Evolutionary conservation across 2,329 filamentous ascomycete species (phyloP).

Genomic region (Aspergillus sp.): DNA sequence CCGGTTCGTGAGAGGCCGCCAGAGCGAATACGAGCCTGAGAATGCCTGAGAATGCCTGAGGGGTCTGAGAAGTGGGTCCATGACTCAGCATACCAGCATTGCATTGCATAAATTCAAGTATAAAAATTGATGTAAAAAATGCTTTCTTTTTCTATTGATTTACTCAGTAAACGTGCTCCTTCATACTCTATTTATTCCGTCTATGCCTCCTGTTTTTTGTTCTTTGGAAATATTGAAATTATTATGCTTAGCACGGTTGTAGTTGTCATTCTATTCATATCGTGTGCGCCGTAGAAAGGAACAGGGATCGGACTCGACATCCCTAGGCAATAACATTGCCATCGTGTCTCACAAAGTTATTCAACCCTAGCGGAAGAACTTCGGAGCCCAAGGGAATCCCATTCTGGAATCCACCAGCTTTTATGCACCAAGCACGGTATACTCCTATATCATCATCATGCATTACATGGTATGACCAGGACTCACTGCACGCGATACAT

Average conservation of each 20-base stretch:
- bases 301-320: too few species aligned
- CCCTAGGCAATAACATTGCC: background rate
- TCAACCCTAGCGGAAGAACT: background rate
- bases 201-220: too few species aligned
- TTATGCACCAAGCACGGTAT: background rate
- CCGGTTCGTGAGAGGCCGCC: background rate
- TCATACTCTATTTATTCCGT: too few species aligned
- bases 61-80: background rate
- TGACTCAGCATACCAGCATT: background rate
- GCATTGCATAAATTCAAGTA: too few species aligned
- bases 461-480: background rate
- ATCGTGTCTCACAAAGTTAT: background rate
- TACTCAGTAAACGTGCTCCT: too few species aligned
- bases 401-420: background rate
- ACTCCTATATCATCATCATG: background rate
- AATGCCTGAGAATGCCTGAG: too few species aligned
- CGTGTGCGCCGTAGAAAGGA: background rate
- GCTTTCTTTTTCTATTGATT: too few species aligned
- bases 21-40: background rate
- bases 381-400: background rate
- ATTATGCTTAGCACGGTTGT: too few species aligned
- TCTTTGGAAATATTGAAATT: too few species aligned
- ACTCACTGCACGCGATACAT: conserved; percentile 43
- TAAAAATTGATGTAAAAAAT: too few species aligned
- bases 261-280: too few species aligned